Evolutionary conservation across 2,329 filamentous ascomycete species (phyloP).

Genomic region (Fusarium sororula): DNA sequence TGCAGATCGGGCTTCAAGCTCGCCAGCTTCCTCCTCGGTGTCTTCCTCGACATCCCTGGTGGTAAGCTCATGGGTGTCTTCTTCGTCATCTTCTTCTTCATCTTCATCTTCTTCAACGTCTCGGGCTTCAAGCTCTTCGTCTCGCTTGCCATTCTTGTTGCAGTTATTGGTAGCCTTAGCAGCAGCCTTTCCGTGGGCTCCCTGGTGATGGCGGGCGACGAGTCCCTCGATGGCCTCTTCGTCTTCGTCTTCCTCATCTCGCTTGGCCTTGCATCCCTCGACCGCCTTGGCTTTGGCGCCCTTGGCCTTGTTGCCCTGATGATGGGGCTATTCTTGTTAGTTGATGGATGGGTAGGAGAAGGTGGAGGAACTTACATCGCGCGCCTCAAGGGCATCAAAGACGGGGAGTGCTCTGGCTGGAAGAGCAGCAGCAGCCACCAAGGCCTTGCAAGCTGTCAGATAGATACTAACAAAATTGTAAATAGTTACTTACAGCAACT

Average conservation of each 20-base stretch:
- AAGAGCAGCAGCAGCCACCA: constrained; percentile 17
- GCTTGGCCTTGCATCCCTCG: background rate
- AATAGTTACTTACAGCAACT: background rate
- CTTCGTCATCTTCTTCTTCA: background rate
- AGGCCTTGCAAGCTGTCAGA: background rate
- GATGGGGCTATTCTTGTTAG: background rate
- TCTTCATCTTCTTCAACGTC: background rate
- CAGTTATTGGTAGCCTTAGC: background rate
- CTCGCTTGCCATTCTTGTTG: background rate
- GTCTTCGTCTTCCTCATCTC: background rate
- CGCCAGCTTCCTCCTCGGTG: background rate
- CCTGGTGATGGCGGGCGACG: background rate
- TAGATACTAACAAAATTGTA: no score
- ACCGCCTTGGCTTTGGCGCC: background rate
- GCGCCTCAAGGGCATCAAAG: background rate
- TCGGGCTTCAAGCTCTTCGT: background rate
- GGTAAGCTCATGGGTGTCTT: background rate
- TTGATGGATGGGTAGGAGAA: fast-evolving
- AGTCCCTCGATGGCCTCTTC: background rate
- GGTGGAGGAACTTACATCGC: background rate
- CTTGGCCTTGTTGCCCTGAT: background rate
- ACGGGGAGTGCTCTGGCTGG: constrained; percentile 5
- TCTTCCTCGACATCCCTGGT: background rate
- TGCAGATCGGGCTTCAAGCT: background rate
- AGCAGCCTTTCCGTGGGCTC: background rate